Base-by-base conservation (phyloP, 2,329 filamentous ascomycete genomes). In the Colletotrichum sp. region DNA sequence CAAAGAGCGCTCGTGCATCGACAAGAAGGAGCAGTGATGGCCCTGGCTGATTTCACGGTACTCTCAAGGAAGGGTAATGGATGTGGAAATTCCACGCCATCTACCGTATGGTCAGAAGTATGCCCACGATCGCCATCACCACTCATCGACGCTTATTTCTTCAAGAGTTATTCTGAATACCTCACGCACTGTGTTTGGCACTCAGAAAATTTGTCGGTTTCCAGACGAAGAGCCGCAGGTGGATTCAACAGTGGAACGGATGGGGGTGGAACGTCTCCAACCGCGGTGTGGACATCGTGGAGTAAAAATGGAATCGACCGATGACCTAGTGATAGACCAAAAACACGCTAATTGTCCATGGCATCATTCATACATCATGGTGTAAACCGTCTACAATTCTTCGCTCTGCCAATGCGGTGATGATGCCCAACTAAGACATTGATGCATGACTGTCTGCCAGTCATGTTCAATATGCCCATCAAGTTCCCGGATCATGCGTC, bases 361-460 rank as follows among this genome's bases (percentile, higher is more conserved):
- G 36, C 63, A 66, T 66, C 36, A 52, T 21, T 28, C 15, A 48
- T n/a, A 32, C 63, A 66, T 52, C 63, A 66, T 66, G 63, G 13
- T 4, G 28, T 7, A 10, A 24, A 18, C 1, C n/a, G 5, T 15
- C 34, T 57, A 16, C 60, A 65, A 24, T 21, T 13, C 13, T 8
- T 38, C 6, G 8, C 15, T 9, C 1, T 64, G 7, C 43, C 4
- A 13, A 52, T 52, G n/a, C 10, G 5, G n/a, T 13, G 43, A 48
- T 43, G 38, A 21, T 24, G 5, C 10, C 24, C 8, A 34, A 43
- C 0, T 64, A 7, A 43, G 34, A 18, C 61, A 10, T 12, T 1
- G 61, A n/a, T 34, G 58, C 58, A 21, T 24, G 9, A 21, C 18
- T 61, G 28, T 28, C 28, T 3, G 6, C 7, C 58, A n/a, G 28